A percentile compares a stretch with the other conserved stretches of the same genome.
phyloP scores from a whole-genome alignment of 176 grass and related monocot species.

The Ananas comosus region DNA sequence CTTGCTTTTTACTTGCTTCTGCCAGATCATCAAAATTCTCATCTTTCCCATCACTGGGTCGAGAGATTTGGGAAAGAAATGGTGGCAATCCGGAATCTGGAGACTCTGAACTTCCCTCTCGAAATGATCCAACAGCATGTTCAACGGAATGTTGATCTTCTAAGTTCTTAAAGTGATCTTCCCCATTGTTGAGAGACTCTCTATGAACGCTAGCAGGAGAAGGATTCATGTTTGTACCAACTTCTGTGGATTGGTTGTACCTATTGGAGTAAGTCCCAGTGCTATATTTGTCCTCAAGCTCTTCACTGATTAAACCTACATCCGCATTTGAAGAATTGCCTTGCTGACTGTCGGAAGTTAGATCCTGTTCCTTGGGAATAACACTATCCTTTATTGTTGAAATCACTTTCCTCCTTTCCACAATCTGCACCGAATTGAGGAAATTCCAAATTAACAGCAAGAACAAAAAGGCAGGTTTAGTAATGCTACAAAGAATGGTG shows the following conservation, averaged over 20 bases:
- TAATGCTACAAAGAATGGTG: not conserved
- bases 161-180: conserved; percentile 25
- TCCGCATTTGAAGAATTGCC: conserved; percentile 27
- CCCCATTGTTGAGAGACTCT: conserved; percentile 20
- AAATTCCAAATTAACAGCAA: conserved; percentile 19
- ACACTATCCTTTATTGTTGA: conserved; percentile 49
- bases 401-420: conserved; percentile 64
- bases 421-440: conserved; percentile 52
- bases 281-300: conserved; percentile 16
- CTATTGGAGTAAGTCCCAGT: conserved; percentile 26
- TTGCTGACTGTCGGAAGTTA: conserved; percentile 21
- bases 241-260: conserved; percentile 23
- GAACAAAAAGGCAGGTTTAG: conserved; percentile 18
- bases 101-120: conserved; percentile 22
- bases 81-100: conserved; percentile 18
- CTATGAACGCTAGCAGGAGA: conserved; percentile 12
- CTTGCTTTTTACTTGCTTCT: conserved; percentile 18
- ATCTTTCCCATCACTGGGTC: conserved; percentile 30
- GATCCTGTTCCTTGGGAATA: conserved; percentile 35
- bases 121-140: conserved; percentile 31
- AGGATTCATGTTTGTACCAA: not conserved
- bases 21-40: conserved; percentile 12
- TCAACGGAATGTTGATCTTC: conserved; percentile 18
- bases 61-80: conserved; percentile 20
- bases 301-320: conserved; percentile 23